Base-by-base conservation (phyloP, 2,329 filamentous ascomycete genomes). In the Exophiala spinifera region DNA sequence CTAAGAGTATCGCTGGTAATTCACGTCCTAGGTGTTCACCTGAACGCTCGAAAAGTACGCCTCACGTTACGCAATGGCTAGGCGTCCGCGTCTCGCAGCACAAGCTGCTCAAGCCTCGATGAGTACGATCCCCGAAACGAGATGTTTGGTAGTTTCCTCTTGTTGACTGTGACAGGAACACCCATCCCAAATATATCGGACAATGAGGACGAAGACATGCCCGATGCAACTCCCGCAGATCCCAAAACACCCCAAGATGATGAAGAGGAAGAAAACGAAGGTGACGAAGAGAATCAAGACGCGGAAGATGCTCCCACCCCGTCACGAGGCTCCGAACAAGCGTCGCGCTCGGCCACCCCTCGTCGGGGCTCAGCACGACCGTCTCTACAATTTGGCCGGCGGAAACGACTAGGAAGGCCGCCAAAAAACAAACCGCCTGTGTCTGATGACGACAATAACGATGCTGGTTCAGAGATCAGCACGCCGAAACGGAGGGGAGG, bases 341-440 rank as follows among this genome's bases (percentile, higher is more conserved):
- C 68, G 53, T 78, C 72, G 64, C 75, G 64, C 58, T 75, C 67
- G 61, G 73, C 77, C 36, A 84, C 84, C 21, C 82, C 74, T 50
- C 66, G 72, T 68, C 63, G 82, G 79, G 42, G 42, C 17, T 73
- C 65, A 55, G 65, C 68, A 39, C 66, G 73, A 62, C 80, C 88
- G 88, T 71, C 46, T 31, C 45, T 47, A 17, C 51, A 46, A 10
- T 48, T 53, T 42, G 56, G 58, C 15, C 43, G 57, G 45, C 51
- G 53, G 20, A 54, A 53, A 28, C 79, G 80, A 62, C 79, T 91
- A n/a, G 91, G 91, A 17, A 83, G 91, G 11, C 90, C 90, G 2
- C 89, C 90, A 0, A 95, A 94, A 78, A 91, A 91, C 68, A 81
- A 84, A 46, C 88, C 88, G 0, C 83, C 89, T 3, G 89, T 90